Conservation (phyloP, 1,284 basidiomycete species). For the Sanguinoderma infundibulare region DNA sequence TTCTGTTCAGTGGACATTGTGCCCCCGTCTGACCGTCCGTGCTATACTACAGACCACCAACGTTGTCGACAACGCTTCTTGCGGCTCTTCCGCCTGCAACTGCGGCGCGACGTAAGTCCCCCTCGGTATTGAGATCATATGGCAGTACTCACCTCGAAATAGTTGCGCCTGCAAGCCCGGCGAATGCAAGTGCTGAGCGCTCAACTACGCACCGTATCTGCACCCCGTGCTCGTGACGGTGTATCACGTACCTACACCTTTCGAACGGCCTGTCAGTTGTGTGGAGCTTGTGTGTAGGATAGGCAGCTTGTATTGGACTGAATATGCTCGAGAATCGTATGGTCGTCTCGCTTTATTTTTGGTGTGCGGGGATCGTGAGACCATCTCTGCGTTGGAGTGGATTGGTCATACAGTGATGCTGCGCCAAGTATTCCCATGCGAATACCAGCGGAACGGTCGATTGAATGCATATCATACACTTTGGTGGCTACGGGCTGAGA, state of each 20-base stretch:
- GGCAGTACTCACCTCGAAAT: constrained; percentile 8
- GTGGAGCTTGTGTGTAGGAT: constrained; percentile 17
- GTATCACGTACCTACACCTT: no score
- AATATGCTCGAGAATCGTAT: neutral
- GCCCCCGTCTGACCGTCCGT: neutral
- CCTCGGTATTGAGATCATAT: neutral
- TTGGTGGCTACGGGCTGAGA: no score
- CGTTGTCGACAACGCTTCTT: constrained; percentile 49
- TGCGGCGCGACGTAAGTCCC: constrained; percentile 53
- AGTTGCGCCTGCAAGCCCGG: constrained; percentile 63
- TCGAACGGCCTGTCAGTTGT: neutral
- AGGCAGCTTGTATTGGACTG: constrained; percentile 10
- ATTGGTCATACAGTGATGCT: no score
- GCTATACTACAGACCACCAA: constrained; percentile 39
- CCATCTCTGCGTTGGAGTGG: no score
- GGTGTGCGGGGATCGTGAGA: neutral
- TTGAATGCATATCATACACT: neutral
- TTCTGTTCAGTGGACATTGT: neutral
- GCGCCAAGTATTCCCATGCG: no score
- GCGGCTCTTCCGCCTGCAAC: constrained; percentile 52
- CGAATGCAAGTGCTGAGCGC: constrained; percentile 63
- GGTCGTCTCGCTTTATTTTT: neutral
- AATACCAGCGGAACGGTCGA: neutral
- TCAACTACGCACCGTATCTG: neutral
- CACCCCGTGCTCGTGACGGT: no score